Evolutionary conservation across 2,329 filamentous ascomycete genomes (phyloP), one percentile per base, ranked within the genome.

Genomic region (Penicillium brasilianum): DNA sequence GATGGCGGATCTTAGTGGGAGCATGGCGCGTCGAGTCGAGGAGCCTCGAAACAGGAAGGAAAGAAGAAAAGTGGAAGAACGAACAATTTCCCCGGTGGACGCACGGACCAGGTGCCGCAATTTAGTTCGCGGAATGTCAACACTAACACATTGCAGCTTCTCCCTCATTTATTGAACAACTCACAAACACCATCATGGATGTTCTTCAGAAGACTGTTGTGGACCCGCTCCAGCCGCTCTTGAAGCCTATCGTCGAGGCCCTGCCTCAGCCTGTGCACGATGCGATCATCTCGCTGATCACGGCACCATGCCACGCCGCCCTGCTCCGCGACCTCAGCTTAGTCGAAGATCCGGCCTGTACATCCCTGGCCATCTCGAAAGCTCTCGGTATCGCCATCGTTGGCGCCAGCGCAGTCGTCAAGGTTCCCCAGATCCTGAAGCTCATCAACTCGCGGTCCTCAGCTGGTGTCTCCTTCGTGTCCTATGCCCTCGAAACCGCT

Each of bases 361-460:
- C 97, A 71, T 95, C 95, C 75, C 88, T 97, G 55, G 93, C 88
- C 69, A 86, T 98, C 74, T 96, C 91, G 73, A 99, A 99, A 82
- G 92, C 85, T 3, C 88, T 99, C 16, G 94, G 95, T 59, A 89
- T 98, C 69, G 95, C 89, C 76, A 99, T 99, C 80, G 93, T 99
- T 74, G 90, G 86, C 68, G 92, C 93, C 56, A 93, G 91, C 30
- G 89, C 91, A 57, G 88, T 98, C 71, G 93, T 99, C 82, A 99
- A 99, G 82, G 88, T 99, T 28, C 95, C 95, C 0, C 95, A 99
- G 83, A 94, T 99, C 75, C 78, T 97, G 77, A 99, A 99, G 83
- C 88, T 99, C 55, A 80, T 95, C 72, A 84, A 84, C 73, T 93
- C 92, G 51, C 86, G 88, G 72, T 97, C 92, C 53, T 88, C 93